These are phyloP conservation scores for Aspergillus olivimuriae DNA, from an alignment of 495 filamentous ascomycete genomes.

Conservation along the genomic window DNA sequence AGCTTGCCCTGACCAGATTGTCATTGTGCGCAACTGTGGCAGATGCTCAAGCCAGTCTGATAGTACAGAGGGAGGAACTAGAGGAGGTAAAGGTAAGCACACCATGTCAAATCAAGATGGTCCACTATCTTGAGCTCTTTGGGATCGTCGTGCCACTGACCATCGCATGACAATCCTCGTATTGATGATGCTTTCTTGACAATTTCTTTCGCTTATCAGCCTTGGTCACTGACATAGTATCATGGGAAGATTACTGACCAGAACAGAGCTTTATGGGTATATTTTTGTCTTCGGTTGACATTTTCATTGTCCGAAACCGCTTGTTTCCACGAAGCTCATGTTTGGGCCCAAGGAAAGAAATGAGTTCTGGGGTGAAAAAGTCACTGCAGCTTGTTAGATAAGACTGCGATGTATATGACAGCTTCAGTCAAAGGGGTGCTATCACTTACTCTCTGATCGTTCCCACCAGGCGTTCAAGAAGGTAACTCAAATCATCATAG, in stretches of 20 bases:
- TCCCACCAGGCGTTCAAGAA: slow-evolving; percentile 46
- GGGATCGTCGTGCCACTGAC: slow-evolving; percentile 20
- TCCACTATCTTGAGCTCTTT: no score
- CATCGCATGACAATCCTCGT: slow-evolving; percentile 40
- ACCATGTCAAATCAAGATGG: no score
- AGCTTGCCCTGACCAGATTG: slow-evolving; percentile 50
- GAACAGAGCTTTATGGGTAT: slow-evolving; percentile 15
- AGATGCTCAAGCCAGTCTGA: slow-evolving; percentile 40
- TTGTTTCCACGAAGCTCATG: slow-evolving; percentile 17
- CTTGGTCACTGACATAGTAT: neutral
- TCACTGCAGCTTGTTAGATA: slow-evolving; percentile 17
- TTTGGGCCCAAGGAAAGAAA: slow-evolving; percentile 20
- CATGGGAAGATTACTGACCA: slow-evolving; percentile 8
- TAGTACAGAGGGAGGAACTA: slow-evolving; percentile 34
- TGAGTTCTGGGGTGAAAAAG: slow-evolving; percentile 47
- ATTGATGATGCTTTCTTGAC: slow-evolving; percentile 45
- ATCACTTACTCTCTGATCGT: slow-evolving; percentile 30
- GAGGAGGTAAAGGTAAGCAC: slow-evolving; percentile 27
- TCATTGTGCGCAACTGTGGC: slow-evolving; percentile 41
- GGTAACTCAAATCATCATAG: slow-evolving; percentile 50
- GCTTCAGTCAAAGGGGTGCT: neutral
- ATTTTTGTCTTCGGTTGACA: slow-evolving; percentile 10
- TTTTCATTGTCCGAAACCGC: slow-evolving; percentile 16
- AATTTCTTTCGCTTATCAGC: slow-evolving; percentile 26
- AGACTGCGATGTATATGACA: neutral